These are phyloP conservation scores for Candida neerlandica DNA, from an alignment of 1,139 yeast genomes.

Conservation along the genomic window DNA sequence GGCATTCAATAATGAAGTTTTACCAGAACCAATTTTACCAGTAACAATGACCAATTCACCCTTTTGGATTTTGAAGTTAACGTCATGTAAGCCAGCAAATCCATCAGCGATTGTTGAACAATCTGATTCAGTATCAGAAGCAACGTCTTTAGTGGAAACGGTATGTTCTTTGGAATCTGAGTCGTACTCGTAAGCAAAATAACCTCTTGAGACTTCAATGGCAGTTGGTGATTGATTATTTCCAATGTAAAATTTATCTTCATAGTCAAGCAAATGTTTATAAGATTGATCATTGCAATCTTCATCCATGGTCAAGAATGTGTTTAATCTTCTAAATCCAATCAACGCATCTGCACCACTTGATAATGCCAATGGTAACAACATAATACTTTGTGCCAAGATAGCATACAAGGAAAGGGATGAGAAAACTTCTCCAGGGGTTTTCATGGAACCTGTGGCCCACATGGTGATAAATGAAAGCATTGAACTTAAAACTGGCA, in stretches of 20 bases:
- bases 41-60: conserved; percentile 41
- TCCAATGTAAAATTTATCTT: conserved; percentile 23
- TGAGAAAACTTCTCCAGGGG: conserved; percentile 51
- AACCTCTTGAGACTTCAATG: conserved; percentile 32
- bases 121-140: conserved; percentile 5
- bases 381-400: conserved; percentile 52
- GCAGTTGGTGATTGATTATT: conserved; percentile 11
- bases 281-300: conserved; percentile 25
- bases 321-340: conserved; percentile 51
- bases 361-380: conserved; percentile 57
- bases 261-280: conserved; percentile 18
- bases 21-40: conserved; percentile 47
- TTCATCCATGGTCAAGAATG: conserved; percentile 45
- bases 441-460: conserved; percentile 37
- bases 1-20: conserved; percentile 40
- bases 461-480: conserved; percentile 47
- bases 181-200: conserved; percentile 32
- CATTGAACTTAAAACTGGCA: conserved; percentile 45
- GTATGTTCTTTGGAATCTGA: conserved; percentile 19
- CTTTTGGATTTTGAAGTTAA: conserved; percentile 29
- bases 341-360: conserved; percentile 57
- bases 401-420: conserved; percentile 55
- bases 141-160: conserved; percentile 1
- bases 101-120: conserved; percentile 8
- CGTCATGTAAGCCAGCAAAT: conserved; percentile 35